Base-by-base conservation (phyloP, 768 basidiomycete genomes). In the Trametes elegans region DNA sequence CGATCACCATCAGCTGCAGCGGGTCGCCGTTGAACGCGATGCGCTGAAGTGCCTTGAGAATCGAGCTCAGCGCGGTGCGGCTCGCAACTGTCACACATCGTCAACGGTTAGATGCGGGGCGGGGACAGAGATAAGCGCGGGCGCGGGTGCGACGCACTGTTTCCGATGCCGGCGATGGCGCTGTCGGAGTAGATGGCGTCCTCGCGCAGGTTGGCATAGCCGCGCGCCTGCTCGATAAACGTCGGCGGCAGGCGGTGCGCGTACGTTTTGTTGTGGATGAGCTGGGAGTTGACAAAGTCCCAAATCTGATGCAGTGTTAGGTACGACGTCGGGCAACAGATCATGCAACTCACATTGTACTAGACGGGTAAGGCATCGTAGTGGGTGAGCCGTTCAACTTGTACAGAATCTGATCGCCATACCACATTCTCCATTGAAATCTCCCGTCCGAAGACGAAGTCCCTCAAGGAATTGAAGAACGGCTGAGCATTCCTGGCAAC, bases 241-340 rank as follows among this genome's bases (percentile, higher is more conserved):
- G 79, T 84, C n/a, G 88, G 87, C n/a, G 88, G 87, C 36, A 93
- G 83, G 61, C 85, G 83, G 71, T 84, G 79, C 2, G 86, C 85
- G 59, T 85, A 93, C 26, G 87, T 87, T 73, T 81, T 83, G 79
- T 94, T 93, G 78, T 95, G 88, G 45, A 76, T 78, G 60, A 88
- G 76, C 67, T 91, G 76, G 16, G 87, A 80, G 74, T 83, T 84
- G 66, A 93, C 74, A 71, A 79, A 93, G 72, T 92, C 89, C 70
- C 76, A 88, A 63, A 92, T 75, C 87, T 89, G 60, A 7, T 40
- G 1, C 38, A 49, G 23, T 23, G 28, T 50, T n/a, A 53, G 44
- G 10, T 18, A 35, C 21, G 8, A 14, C 18, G n/a, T 26, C 1
- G 16, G 46, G 3, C 21, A n/a, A 26, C 7, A 42, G 21, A 4